Evolutionary conservation across 2,329 filamentous ascomycete species (phyloP).

Genomic region (Coniochaeta prunicola): DNA sequence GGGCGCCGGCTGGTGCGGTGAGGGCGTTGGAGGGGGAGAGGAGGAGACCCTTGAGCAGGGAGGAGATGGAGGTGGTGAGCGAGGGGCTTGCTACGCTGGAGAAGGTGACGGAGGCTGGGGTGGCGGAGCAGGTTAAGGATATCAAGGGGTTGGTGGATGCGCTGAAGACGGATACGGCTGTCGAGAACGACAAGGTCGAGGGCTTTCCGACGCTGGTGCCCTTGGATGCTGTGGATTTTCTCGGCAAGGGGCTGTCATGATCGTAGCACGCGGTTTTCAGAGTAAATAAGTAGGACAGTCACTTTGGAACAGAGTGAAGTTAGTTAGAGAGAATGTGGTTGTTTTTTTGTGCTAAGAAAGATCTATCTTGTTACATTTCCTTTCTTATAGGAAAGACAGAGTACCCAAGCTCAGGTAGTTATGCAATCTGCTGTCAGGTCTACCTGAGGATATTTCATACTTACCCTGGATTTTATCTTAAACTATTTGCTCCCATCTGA

Average conservation of each 20-base stretch:
- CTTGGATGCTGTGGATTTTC: constrained; percentile 5
- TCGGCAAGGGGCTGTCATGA: background rate
- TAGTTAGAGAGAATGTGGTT: background rate
- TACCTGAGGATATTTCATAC: background rate
- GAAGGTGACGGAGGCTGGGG: background rate
- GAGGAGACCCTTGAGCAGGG: constrained; percentile 1
- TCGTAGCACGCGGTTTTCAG: background rate
- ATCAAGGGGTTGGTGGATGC: background rate
- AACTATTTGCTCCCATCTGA: background rate
- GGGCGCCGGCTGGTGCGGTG: constrained; percentile 2
- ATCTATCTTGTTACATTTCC: background rate
- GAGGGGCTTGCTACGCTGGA: constrained; percentile 2
- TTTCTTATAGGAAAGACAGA: background rate
- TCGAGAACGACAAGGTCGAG: background rate
- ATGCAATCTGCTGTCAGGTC: background rate
- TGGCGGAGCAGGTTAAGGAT: background rate
- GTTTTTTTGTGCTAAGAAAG: background rate
- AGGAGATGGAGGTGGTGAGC: constrained; percentile 7
- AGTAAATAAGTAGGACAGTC: background rate
- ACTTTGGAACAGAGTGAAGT: background rate
- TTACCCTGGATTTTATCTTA: background rate
- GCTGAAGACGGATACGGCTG: background rate
- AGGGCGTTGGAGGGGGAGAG: constrained; percentile 11
- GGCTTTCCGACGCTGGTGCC: background rate
- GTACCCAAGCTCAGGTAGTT: background rate